Conservation (phyloP, 139 green algal species). For the Chloropicon primus region DNA sequence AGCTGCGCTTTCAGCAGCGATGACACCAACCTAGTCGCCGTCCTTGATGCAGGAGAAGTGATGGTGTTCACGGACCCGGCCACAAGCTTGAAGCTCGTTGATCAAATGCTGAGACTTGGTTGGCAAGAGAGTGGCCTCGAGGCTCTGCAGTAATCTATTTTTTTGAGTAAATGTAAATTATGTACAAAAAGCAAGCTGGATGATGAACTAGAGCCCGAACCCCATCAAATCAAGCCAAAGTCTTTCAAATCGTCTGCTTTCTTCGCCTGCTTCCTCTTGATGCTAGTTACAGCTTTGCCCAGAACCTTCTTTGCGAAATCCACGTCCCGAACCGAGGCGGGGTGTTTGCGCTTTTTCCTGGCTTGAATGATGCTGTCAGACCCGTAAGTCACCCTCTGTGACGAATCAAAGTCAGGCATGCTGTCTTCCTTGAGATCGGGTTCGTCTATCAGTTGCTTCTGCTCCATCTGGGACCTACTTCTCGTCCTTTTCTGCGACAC, state of each 20-base stretch:
- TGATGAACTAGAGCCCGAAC: too few relatives aligned
- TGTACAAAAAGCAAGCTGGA: too few relatives aligned
- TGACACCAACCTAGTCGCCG: conserved; percentile 23
- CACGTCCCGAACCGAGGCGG: background rate
- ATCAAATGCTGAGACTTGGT: conserved; percentile 22
- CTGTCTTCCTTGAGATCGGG: background rate
- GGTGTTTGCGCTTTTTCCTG: background rate
- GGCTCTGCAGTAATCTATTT: background rate
- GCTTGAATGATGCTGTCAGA: background rate
- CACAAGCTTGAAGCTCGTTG: conserved; percentile 20
- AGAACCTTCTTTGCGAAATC: background rate
- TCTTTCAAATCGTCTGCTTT: background rate
- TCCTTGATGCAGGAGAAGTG: conserved; percentile 5
- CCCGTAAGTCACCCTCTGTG: background rate
- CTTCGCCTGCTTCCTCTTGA: background rate
- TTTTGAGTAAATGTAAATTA: too few relatives aligned
- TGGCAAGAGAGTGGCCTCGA: conserved; percentile 6
- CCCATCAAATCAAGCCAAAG: background rate
- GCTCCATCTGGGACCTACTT: background rate
- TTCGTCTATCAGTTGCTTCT: background rate
- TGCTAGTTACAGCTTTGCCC: background rate
- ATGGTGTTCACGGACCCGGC: conserved; percentile 21
- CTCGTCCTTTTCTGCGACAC: background rate
- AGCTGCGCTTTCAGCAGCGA: conserved; percentile 16
- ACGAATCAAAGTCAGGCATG: background rate